Evolutionary conservation across 2,329 filamentous ascomycete species (phyloP).

Genomic region (Verticillium nubilum): DNA sequence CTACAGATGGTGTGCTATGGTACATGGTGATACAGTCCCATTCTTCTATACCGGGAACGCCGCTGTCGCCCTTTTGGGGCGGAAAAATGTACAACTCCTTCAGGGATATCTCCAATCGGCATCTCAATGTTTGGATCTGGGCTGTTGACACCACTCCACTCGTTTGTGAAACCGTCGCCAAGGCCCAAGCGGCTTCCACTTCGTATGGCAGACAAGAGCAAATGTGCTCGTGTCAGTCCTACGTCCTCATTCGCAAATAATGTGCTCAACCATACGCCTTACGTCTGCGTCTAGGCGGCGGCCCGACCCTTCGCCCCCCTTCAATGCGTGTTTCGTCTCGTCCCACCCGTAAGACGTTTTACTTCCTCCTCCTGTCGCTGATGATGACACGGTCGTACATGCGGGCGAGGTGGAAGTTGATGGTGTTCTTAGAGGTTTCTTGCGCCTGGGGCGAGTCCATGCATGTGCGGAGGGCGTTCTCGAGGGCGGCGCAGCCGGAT

Average conservation of each 20-base stretch:
- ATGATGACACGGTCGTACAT: slow-evolving; percentile 63
- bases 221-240: no score
- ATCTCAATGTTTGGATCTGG: neutral
- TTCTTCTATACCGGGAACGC: neutral
- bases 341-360: slow-evolving; percentile 7
- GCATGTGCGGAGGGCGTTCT: slow-evolving; percentile 56
- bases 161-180: no score
- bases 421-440: slow-evolving; percentile 57
- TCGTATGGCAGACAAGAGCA: no score
- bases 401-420: slow-evolving; percentile 88
- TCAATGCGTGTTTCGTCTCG: no score
- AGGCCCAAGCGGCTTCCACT: no score
- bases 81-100: neutral
- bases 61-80: neutral
- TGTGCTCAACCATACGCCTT: no score
- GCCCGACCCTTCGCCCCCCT: no score
- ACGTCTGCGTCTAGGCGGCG: no score
- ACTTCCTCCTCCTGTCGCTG: slow-evolving; percentile 24
- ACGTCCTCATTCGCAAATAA: no score
- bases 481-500: slow-evolving; percentile 51
- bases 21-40: neutral
- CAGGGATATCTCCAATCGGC: neutral
- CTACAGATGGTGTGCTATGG: neutral
- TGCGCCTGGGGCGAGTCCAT: slow-evolving; percentile 71
- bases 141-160: neutral